These are phyloP conservation scores for Plasmodium chabaudi DNA, from an alignment of 169 alveolate species.

Conservation along the genomic window DNA sequence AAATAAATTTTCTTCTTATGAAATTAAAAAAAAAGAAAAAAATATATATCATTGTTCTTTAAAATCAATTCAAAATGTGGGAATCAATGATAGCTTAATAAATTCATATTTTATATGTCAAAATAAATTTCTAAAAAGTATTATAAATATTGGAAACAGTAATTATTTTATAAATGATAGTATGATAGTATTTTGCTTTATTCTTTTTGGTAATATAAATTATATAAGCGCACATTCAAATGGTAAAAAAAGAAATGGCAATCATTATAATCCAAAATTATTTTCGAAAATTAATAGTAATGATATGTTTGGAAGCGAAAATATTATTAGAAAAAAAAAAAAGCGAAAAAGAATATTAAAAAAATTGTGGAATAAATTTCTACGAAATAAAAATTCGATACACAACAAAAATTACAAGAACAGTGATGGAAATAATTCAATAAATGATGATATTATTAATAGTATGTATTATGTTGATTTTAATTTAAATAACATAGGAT, in stretches of 20 bases:
- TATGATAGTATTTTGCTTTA: slow-evolving; percentile 60
- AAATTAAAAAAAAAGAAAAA: slow-evolving; percentile 54
- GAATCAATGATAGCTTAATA: slow-evolving; percentile 46
- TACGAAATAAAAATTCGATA: slow-evolving; percentile 15
- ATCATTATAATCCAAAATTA: slow-evolving; percentile 1
- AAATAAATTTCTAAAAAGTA: slow-evolving; percentile 41
- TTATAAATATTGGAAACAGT: slow-evolving; percentile 66
- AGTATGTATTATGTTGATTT: slow-evolving; percentile 21
- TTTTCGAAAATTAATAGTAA: slow-evolving; percentile 7
- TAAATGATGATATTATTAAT: slow-evolving; percentile 16
- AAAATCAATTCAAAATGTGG: slow-evolving; percentile 25
- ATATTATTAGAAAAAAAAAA: not conserved
- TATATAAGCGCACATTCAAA: not conserved
- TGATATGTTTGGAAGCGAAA: slow-evolving; percentile 16
- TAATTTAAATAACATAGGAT: slow-evolving; percentile 56
- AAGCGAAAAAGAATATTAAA: not conserved
- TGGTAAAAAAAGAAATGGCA: slow-evolving; percentile 14
- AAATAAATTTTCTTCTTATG: slow-evolving; percentile 31
- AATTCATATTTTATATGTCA: slow-evolving; percentile 64
- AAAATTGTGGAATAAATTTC: slow-evolving; percentile 20
- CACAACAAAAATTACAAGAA: not conserved
- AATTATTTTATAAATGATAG: slow-evolving; percentile 57
- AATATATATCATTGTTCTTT: slow-evolving; percentile 29
- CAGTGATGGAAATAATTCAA: slow-evolving; percentile 19
- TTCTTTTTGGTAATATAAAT: slow-evolving; percentile 44